Percentiles rank a stretch among this genome's conserved stretches.
Evolutionary conservation across 257 asterid genomes (phyloP).

Genomic region (Solanum peruvianum): DNA sequence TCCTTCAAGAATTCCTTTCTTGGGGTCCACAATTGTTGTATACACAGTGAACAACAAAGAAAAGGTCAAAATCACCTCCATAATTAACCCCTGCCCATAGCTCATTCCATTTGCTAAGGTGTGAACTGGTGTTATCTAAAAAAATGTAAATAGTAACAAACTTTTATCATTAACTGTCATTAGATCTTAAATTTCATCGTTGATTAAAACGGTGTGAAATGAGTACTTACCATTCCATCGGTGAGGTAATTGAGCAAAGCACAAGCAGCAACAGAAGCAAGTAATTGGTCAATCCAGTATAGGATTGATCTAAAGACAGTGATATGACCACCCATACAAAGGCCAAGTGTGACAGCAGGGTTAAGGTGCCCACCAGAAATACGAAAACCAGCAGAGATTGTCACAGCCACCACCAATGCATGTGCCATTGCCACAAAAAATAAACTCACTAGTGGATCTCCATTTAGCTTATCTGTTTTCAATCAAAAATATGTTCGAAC

Average conservation of each 20-base stretch:
- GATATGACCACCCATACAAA: slow-evolving; percentile 71
- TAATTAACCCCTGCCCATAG: slow-evolving; percentile 49
- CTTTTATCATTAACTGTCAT: too few relatives aligned
- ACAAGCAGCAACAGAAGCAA: slow-evolving; percentile 93
- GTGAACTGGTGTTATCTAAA: slow-evolving; percentile 67
- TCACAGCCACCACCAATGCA: slow-evolving; percentile 77
- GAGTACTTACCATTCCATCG: slow-evolving; percentile 55
- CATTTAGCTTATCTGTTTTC: slow-evolving; percentile 48
- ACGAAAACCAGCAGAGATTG: slow-evolving; percentile 74
- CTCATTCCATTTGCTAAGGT: slow-evolving; percentile 66
- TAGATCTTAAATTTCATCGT: too few relatives aligned
- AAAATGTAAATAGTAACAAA: too few relatives aligned
- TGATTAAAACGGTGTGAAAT: neutral
- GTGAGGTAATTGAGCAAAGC: slow-evolving; percentile 68
- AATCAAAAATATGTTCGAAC: neutral
- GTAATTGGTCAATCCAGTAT: slow-evolving; percentile 71
- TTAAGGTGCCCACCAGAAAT: slow-evolving; percentile 91
- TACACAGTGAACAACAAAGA: slow-evolving; percentile 75
- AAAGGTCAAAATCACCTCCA: slow-evolving; percentile 85
- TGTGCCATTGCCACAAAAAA: slow-evolving; percentile 95
- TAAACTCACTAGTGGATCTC: slow-evolving; percentile 51
- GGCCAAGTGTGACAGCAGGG: slow-evolving; percentile 91
- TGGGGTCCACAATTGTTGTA: slow-evolving; percentile 89
- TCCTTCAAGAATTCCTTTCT: slow-evolving; percentile 70
- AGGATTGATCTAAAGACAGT: slow-evolving; percentile 65